Evolutionary conservation across 2,329 filamentous ascomycete genomes (phyloP).

Genomic region (Claviceps arundinis): DNA sequence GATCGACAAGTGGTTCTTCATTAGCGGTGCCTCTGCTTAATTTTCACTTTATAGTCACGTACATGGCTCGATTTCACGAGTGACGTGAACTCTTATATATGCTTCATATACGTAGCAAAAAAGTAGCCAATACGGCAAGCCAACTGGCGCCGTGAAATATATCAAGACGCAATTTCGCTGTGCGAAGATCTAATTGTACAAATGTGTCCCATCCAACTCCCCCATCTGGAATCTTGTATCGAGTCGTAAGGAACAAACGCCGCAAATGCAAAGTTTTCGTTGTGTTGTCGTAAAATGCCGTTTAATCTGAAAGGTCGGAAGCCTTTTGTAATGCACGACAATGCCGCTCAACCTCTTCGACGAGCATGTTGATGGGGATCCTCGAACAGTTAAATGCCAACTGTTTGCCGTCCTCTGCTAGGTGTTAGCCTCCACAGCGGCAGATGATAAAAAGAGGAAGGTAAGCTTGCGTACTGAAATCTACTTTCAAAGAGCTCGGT

Average conservation of each 20-base stretch:
- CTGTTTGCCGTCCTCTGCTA: slow-evolving; percentile 79
- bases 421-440: slow-evolving; percentile 11
- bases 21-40: slow-evolving; percentile 86
- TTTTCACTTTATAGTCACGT: slow-evolving; percentile 18
- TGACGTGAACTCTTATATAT: slow-evolving; percentile 2
- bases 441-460: background rate
- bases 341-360: slow-evolving; percentile 83
- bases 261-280: slow-evolving; percentile 15
- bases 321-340: slow-evolving; percentile 70
- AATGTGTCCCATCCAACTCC: slow-evolving; percentile 7
- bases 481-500: slow-evolving; percentile 57
- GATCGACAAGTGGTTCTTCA: slow-evolving; percentile 99
- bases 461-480: slow-evolving; percentile 59
- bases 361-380: slow-evolving; percentile 71
- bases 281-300: slow-evolving; percentile 8
- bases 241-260: slow-evolving; percentile 15
- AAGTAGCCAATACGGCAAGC: slow-evolving; percentile 2
- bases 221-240: background rate
- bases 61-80: background rate
- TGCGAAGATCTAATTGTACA: slow-evolving; percentile 8
- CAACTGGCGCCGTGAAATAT: slow-evolving; percentile 12
- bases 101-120: background rate
- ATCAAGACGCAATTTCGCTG: slow-evolving; percentile 13
- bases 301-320: slow-evolving; percentile 54
- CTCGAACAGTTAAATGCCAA: slow-evolving; percentile 70